Percentiles rank a stretch among this genome's conserved stretches.
Evolutionary conservation across 805 yeast species (phyloP).

Genomic region (Candida parachauliodes): DNA sequence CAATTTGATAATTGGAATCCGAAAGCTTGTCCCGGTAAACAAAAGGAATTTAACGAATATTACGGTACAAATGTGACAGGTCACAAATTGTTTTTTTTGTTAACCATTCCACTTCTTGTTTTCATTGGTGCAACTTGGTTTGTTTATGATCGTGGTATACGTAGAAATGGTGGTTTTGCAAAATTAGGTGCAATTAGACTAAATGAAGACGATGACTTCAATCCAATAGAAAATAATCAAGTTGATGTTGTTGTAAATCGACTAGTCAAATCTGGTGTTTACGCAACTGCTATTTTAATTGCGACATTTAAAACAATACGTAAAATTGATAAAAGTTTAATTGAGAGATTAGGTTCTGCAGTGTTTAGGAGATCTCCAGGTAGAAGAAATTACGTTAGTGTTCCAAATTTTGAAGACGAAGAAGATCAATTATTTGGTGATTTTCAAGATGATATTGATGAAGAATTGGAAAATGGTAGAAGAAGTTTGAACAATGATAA

Average conservation of each 20-base stretch:
- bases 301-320: slow-evolving; percentile 32
- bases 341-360: slow-evolving; percentile 26
- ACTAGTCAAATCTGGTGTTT: slow-evolving; percentile 56
- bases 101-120: slow-evolving; percentile 56
- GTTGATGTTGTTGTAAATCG: slow-evolving; percentile 58
- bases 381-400: slow-evolving; percentile 37
- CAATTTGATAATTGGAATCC: slow-evolving; percentile 62
- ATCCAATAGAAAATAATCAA: slow-evolving; percentile 59
- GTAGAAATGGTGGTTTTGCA: slow-evolving; percentile 71
- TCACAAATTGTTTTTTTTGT: slow-evolving; percentile 46
- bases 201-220: slow-evolving; percentile 55
- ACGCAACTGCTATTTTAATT: slow-evolving; percentile 38
- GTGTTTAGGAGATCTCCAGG: slow-evolving; percentile 38
- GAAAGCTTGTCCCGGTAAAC: slow-evolving; percentile 86
- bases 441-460: slow-evolving; percentile 39
- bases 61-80: slow-evolving; percentile 56
- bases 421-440: slow-evolving; percentile 38
- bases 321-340: slow-evolving; percentile 29
- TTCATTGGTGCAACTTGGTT: slow-evolving; percentile 56
- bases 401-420: slow-evolving; percentile 36
- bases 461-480: slow-evolving; percentile 30
- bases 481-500: slow-evolving; percentile 10
- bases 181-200: slow-evolving; percentile 83
- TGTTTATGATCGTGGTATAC: slow-evolving; percentile 76
- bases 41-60: slow-evolving; percentile 53